A percentile compares a stretch with the other conserved stretches of the same genome.
Conservation (phyloP, 345 rosid genomes). For the Physaria fendleri region DNA sequence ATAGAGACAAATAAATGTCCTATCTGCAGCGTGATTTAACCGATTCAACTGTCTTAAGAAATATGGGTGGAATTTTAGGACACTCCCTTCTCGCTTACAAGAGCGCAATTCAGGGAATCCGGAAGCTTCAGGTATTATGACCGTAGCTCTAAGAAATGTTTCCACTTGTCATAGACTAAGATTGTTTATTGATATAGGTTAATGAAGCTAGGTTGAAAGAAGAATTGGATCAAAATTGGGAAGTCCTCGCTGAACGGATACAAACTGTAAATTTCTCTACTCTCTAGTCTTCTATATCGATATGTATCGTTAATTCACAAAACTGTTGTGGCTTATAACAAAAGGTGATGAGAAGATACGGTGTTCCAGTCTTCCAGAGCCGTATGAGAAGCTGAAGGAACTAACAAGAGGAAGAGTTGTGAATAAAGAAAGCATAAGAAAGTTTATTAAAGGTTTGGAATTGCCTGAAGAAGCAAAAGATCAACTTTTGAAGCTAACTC, state of each 20-base stretch:
- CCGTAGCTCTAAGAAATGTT: background rate
- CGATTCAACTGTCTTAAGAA: constrained; percentile 92
- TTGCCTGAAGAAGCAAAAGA: constrained; percentile 64
- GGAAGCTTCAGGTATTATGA: constrained; percentile 69
- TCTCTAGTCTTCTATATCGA: background rate
- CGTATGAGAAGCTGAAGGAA: constrained; percentile 89
- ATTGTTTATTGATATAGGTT: constrained; percentile 43
- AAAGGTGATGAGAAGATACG: constrained; percentile 89
- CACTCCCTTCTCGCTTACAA: constrained; percentile 95
- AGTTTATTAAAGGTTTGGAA: constrained; percentile 61
- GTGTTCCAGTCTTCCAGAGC: constrained; percentile 92
- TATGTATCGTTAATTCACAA: background rate
- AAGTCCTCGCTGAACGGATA: constrained; percentile 95
- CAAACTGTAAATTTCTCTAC: constrained; percentile 57
- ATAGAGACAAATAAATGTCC: background rate
- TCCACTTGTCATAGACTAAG: background rate
- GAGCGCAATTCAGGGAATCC: constrained; percentile 78
- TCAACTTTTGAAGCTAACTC: constrained; percentile 58
- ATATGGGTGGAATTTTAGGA: constrained; percentile 86
- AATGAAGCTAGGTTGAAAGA: constrained; percentile 67
- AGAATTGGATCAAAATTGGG: constrained; percentile 84
- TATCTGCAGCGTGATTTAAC: constrained; percentile 80
- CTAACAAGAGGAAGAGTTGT: constrained; percentile 88
- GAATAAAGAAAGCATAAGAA: constrained; percentile 59
- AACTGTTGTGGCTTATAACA: background rate